These are phyloP conservation scores for Starmera caribaea DNA, from an alignment of 805 yeast genomes.

Conservation along the genomic window DNA sequence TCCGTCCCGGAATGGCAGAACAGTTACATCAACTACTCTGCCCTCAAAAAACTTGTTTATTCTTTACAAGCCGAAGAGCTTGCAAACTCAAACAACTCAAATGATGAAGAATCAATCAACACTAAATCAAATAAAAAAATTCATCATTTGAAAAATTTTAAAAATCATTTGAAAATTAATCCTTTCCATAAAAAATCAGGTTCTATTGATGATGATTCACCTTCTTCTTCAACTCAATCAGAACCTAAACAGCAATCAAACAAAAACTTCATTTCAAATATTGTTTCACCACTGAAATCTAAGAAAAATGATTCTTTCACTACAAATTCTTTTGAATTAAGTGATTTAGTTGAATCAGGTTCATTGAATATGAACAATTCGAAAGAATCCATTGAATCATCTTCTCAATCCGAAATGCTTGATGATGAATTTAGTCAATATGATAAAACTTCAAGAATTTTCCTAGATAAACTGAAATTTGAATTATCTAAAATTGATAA, in stretches of 20 bases:
- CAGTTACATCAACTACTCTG: slow-evolving; percentile 62
- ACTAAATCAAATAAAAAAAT: too few relatives aligned
- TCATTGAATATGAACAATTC: neutral
- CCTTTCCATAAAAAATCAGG: neutral
- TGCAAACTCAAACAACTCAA: slow-evolving; percentile 2
- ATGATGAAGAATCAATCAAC: too few relatives aligned
- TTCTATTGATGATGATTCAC: neutral
- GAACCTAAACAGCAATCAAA: neutral
- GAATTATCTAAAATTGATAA: slow-evolving; percentile 44
- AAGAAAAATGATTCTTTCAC: neutral
- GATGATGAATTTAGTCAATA: slow-evolving; percentile 14
- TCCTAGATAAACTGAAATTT: slow-evolving; percentile 33
- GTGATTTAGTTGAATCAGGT: slow-evolving; percentile 7
- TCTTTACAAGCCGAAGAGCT: slow-evolving; percentile 35
- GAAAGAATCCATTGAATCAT: neutral
- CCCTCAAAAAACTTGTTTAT: slow-evolving; percentile 47
- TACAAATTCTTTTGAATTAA: slow-evolving; percentile 17
- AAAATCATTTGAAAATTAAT: neutral
- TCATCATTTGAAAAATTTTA: too few relatives aligned
- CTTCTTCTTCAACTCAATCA: neutral
- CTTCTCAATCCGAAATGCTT: slow-evolving; percentile 3
- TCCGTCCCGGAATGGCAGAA: slow-evolving; percentile 85
- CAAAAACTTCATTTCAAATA: neutral
- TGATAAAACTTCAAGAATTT: slow-evolving; percentile 29
- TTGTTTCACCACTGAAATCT: neutral